Evolutionary conservation across 495 filamentous ascomycete species (phyloP), one percentile per base, ranked within the genome.

Genomic region (Penicillium subrubescens): DNA sequence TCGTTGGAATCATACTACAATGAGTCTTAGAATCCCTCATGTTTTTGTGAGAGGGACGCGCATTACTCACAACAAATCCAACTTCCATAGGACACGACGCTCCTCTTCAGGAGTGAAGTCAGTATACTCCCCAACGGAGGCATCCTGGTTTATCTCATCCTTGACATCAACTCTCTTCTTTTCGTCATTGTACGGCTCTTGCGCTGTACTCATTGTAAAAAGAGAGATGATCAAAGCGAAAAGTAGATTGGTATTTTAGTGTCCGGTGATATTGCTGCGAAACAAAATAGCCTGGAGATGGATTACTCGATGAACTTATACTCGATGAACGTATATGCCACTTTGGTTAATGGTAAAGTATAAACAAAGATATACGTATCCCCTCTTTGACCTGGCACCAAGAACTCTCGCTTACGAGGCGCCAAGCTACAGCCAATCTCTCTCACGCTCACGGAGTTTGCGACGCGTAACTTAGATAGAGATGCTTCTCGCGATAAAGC

Each of bases 1-100:
- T 79, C 8, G 81, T 67, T 0, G 84, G 85, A 61, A 88, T 83
- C 55, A 57, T 57, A 35, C 55, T 57, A 27, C 44, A 17, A 12
- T 14, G 15, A 31, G 23, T 43, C 43, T 48, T 15, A 48, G 43
- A 17, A 41, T 3, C 5, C 14, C 2, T 3, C 37, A 41, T 41
- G 12, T 17, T 41, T 17, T 5, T 17, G 14, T 23, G 19, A 21
- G 1, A 19, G 17, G 21, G n/a, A 19, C n/a, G 35, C 43, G 8
- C 7, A 48, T 8, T 11, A 48, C 55, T 43, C 31, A 57, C 55
- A 57, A 57, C 14, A 57, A 21, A 44, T 57, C 55, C 14, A 57
- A 23, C 35, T 57, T 57, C 21, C 55, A 12, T 6, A 57, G 23
- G 3, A 57, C 14, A n/a, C 35, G 55, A 21, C 55, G 55, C 17